Evolutionary conservation across 345 rosid species (phyloP).

Genomic region (Camelina neglecta): DNA sequence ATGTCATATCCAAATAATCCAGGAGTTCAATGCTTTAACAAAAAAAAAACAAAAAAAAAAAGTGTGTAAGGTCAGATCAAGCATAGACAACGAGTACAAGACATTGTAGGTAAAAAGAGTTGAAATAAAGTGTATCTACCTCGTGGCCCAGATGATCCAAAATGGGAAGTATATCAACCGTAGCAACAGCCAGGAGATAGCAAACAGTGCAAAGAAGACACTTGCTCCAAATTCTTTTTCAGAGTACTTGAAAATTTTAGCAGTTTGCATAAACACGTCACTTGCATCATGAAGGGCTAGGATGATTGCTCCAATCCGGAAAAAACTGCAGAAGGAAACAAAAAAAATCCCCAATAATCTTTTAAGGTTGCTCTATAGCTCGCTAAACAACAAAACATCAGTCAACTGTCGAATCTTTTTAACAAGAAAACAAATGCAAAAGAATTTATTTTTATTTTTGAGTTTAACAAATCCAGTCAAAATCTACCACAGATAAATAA

Average conservation of each 20-base stretch:
- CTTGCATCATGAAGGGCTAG: slow-evolving; percentile 95
- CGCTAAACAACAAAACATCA: slow-evolving; percentile 7
- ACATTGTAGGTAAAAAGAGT: background rate
- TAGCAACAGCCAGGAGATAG: slow-evolving; percentile 84
- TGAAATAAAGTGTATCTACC: slow-evolving; percentile 49
- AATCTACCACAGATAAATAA: background rate
- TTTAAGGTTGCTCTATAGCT: background rate
- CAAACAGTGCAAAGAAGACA: slow-evolving; percentile 87
- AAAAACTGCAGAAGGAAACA: slow-evolving; percentile 59
- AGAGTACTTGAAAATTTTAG: slow-evolving; percentile 90
- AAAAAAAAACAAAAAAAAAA: slow-evolving; percentile 30
- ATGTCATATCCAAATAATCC: slow-evolving; percentile 58
- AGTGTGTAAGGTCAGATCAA: slow-evolving; percentile 10
- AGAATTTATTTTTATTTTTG: background rate
- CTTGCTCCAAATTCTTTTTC: slow-evolving; percentile 90
- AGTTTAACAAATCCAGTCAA: background rate
- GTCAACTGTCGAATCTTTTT: background rate
- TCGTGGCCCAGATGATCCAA: slow-evolving; percentile 76
- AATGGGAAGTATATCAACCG: slow-evolving; percentile 93
- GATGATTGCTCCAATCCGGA: slow-evolving; percentile 78
- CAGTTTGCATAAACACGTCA: slow-evolving; percentile 88
- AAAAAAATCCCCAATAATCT: background rate
- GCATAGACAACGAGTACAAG: background rate
- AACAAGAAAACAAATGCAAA: background rate
- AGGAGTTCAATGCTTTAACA: slow-evolving; percentile 58